Evolutionary conservation across 371 early-diverging fungal genomes (phyloP), one percentile per base, ranked within the genome.

Genomic region (Rhizopus microsporus): DNA sequence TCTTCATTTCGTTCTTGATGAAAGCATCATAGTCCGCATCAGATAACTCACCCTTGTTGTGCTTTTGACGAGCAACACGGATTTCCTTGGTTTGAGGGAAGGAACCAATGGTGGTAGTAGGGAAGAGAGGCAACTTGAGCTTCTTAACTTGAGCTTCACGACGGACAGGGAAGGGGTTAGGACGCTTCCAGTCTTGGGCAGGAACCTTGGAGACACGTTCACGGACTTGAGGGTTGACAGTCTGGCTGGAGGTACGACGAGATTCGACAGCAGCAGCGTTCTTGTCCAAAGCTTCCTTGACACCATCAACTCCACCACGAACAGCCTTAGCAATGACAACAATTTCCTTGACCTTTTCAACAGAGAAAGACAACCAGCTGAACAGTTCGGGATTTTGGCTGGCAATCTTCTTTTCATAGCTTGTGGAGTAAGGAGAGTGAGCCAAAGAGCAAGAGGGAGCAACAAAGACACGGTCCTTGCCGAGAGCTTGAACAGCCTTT

Each of bases 51-150:
- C 93, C 92, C 85, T 90, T 92, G 85, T 89, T 91, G 82, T 88
- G 81, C 79, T 91, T 88, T 60, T 89, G 89, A 70, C 97, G 97
- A 45, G 90, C 87, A 56, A 87, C 71, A 79, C 97, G 95, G 60
- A 97, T 92, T 73, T 95, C 94, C 72, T 90, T 91, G 67, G 97
- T 96, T 77, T 97, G 98, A 49, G 98, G 97, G 93, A 97, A 97
- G 46, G 96, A 96, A 38, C 98, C 97, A 60, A 97, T 92, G 59
- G 97, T 96, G 68, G 97, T 96, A 45, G 97, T 96, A 34, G 98
- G 96, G 88, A 93, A 96, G 56, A 80, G 68, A 38, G 97, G 97
- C 61, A 96, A 84, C 59, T 90, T 85, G 67, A 93, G 86, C 54
- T 89, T 82, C 49, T 77, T 80, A 67, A 83, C 84, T 78, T 97